phyloP scores from a whole-genome alignment of 2,329 filamentous ascomycete genomes.

The Phoma herbarum region DNA sequence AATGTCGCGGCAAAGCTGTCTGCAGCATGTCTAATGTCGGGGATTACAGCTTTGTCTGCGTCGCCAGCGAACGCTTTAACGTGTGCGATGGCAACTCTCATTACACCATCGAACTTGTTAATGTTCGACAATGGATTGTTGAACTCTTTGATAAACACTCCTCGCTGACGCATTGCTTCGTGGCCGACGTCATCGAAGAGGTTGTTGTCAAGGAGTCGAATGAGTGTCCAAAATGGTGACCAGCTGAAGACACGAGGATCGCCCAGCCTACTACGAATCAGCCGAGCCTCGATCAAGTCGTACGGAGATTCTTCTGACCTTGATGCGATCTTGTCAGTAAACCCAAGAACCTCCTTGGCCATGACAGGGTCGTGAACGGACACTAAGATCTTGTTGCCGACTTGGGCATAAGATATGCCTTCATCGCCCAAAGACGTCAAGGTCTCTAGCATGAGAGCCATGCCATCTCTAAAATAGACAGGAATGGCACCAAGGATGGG shows the following conservation, averaged over 20 bases:
- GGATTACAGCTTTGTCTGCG: background rate
- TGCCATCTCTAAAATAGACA: conserved; percentile 12
- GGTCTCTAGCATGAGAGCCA: conserved; percentile 9
- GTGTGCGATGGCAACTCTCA: conserved; percentile 1
- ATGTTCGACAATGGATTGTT: conserved; percentile 8
- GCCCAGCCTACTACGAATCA: background rate
- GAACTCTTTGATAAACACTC: conserved; percentile 13
- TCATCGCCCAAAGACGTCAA: conserved; percentile 6
- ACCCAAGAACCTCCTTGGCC: conserved; percentile 4
- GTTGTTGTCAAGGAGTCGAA: conserved; percentile 13
- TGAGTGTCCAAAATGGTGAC: conserved; percentile 18
- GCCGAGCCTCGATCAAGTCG: no score
- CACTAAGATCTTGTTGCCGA: conserved; percentile 12
- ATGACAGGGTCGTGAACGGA: conserved; percentile 15
- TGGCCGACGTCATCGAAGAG: conserved; percentile 12
- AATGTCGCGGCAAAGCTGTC: conserved; percentile 11
- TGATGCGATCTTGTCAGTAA: conserved; percentile 13
- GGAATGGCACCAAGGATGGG: conserved; percentile 16
- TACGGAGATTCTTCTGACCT: background rate
- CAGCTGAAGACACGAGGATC: conserved; percentile 13
- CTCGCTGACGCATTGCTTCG: conserved; percentile 2
- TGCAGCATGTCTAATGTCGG: conserved; percentile 4
- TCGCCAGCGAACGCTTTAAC: background rate
- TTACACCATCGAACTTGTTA: conserved; percentile 1
- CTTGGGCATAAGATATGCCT: conserved; percentile 12